Evolutionary conservation across 331 rosid species (phyloP), one percentile per base, ranked within the genome.

Genomic region (Ulmus americana): DNA sequence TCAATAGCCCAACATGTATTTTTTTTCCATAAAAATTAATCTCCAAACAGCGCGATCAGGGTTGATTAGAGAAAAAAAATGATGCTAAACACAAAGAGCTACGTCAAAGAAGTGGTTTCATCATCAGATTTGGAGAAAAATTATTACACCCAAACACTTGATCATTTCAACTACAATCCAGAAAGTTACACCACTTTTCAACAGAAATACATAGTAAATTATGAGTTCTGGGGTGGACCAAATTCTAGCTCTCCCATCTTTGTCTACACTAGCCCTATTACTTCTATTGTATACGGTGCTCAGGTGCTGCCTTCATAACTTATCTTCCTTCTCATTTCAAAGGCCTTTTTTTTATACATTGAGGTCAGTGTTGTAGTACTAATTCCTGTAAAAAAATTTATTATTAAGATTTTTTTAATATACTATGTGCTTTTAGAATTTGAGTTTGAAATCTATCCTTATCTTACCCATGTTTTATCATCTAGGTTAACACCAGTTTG

Each of bases 161-260:
- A 90, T 76, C 95, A 86, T 64, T 90, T 90, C 84, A 90, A 84
- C 62, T 84, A 81, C 67, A 76, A 71, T 63, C 82, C 82, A 8
- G 81, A 83, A 55, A 84, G 92, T 78, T 86, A 79, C 72, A 41
- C 3, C 52, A 83, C 67, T 12, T 86, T 86, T 57, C 75, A 55
- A 11, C 95, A 90, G 62, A 84, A 82, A 70, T 86, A 90, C 74
- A 2, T 83, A 10, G 67, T 84, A 67, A 86, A 85, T 61, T 86
- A 52, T 45, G 83, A 77, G 54, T 59, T 80, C 38, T 89, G 95
- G 96, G 89, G 83, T 70, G 91, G 91, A 6, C 68, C 87, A 39
- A 81, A 83, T 68, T 14, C 41, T 6, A 73, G 75, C 10, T 82
- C 90, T 0, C 95, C 97, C 3, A 81, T 90, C 64, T 59, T 86